phyloP scores from a whole-genome alignment of 306 rosid genomes.

The Gynostemma pentaphyllum region DNA sequence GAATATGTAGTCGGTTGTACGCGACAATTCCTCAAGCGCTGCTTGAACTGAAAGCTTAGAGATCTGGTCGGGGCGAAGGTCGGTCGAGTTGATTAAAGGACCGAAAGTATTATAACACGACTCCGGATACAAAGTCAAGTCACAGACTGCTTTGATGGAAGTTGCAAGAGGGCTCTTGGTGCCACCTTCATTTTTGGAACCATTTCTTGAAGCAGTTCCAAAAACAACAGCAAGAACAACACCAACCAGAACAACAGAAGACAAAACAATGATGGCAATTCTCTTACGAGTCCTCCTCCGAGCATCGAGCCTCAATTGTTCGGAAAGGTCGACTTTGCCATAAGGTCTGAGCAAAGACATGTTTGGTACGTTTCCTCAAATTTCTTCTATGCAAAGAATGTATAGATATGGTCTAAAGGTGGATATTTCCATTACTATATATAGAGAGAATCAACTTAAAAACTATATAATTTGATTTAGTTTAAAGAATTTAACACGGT shows the following conservation, averaged over 20 bases:
- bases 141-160: constrained; percentile 58
- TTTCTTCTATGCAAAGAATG: background rate
- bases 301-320: constrained; percentile 36
- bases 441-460: background rate
- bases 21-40: constrained; percentile 35
- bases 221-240: constrained; percentile 32
- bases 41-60: constrained; percentile 29
- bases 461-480: background rate
- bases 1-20: constrained; percentile 22
- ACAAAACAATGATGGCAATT: constrained; percentile 35
- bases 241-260: constrained; percentile 33
- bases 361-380: background rate
- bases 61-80: constrained; percentile 36
- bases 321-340: constrained; percentile 40
- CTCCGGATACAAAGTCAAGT: constrained; percentile 45
- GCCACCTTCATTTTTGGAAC: constrained; percentile 8
- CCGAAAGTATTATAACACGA: constrained; percentile 38
- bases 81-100: constrained; percentile 18
- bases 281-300: constrained; percentile 35
- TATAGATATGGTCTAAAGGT: background rate
- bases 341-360: constrained; percentile 37
- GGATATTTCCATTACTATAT: background rate
- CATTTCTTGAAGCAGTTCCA: constrained; percentile 18
- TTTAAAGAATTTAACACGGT: background rate
- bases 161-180: constrained; percentile 10